Evolutionary conservation across 2,329 filamentous ascomycete genomes (phyloP), one percentile per base, ranked within the genome.

Genomic region (Trichoderma sp.): DNA sequence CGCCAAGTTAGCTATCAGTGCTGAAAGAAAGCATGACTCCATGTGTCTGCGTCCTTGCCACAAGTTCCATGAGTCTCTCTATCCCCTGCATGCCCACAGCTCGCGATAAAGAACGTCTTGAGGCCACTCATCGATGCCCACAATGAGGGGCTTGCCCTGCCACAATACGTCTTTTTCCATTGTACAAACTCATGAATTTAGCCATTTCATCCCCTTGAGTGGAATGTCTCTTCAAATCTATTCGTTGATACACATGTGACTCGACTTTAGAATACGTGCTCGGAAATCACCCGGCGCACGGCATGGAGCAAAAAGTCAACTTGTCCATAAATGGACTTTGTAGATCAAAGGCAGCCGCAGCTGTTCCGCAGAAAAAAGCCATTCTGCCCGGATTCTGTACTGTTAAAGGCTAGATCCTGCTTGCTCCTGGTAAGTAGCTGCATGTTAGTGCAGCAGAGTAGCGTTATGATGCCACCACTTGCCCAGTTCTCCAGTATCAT

Each of bases 391-490:
- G 43, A n/a, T 29, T 37, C 31, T 63, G 47, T 1, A 37, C 29
- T 16, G 4, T 40, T 55, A 31, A 49, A 53, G 31, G 31, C 31
- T 53, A 37, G 58, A 31, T 47, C 5, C 40, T 19, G 19, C n/a
- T 29, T 24, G 58, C 19, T 60, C 10, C 40, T 19, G 27, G 58
- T 37, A 31, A 60, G 47, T 47, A 35, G 4, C 43, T 24, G 21
- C 47, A 40, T 24, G 31, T 55, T 37, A 49, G 49, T 63, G 60
- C 60, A 63, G 60, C 47, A 19, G 60, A 63, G 60, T 29, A 53
- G 60, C 47, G 60, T 49, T 49, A 24, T 63, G 43, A 55, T 62
- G 60, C 47, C 60, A 63, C 6, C 31, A 29, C 29, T 59, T 40
- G 56, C 47, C 21, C 47, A 24, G 10, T 49, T 24, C n/a, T 49